phyloP scores from a whole-genome alignment of 176 grass and related monocot species.

The Cenchrus americanus region DNA sequence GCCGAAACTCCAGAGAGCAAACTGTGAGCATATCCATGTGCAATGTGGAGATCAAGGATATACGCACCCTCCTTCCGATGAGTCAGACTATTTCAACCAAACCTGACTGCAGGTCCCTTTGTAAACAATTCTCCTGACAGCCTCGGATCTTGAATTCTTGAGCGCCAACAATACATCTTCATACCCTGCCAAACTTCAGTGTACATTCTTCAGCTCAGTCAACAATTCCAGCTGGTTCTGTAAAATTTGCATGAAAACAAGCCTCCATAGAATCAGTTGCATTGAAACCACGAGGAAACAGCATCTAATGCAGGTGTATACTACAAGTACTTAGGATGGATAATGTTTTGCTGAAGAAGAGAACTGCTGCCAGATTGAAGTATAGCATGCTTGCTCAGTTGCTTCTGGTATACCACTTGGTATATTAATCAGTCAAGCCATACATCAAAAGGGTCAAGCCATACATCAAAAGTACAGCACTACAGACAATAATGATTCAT shows the following conservation, averaged over 20 bases:
- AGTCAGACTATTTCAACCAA: not conserved
- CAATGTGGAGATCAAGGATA: slow-evolving; percentile 2
- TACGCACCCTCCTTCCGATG: not conserved
- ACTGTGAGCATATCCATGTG: not conserved
- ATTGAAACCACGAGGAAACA: not conserved
- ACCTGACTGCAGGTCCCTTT: not conserved
- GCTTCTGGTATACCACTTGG: slow-evolving; percentile 1
- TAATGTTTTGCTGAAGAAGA: not conserved
- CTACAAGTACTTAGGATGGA: not conserved
- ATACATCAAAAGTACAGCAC: not conserved
- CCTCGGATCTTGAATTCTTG: slow-evolving; percentile 37
- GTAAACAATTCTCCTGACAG: not conserved
- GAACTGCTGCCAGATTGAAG: not conserved
- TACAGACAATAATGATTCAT: not conserved
- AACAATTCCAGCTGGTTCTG: slow-evolving; percentile 22
- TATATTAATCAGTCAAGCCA: not conserved
- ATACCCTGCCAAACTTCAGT: slow-evolving; percentile 42
- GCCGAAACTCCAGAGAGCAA: not conserved
- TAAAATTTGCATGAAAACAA: slow-evolving; percentile 12
- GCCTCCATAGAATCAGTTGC: not conserved
- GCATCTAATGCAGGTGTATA: not conserved
- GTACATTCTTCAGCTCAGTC: slow-evolving; percentile 12
- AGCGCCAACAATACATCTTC: slow-evolving; percentile 11
- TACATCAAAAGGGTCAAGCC: not conserved
- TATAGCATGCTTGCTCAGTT: not conserved